A percentile compares a stretch with the other conserved stretches of the same genome.
These are phyloP conservation scores for Juncus effusus DNA, from an alignment of 176 grass and related monocot genomes.

Conservation along the genomic window DNA sequence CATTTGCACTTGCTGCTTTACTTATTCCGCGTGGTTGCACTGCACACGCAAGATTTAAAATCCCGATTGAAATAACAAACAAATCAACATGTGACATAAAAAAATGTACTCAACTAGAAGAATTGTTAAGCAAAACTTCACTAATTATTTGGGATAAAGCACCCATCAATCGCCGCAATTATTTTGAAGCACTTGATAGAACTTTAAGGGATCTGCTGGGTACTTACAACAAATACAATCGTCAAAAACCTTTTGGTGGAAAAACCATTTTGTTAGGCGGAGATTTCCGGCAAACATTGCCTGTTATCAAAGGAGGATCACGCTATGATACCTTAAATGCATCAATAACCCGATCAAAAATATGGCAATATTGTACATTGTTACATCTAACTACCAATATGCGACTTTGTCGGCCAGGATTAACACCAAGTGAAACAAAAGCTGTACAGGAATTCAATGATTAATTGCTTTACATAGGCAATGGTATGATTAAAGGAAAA, in stretches of 20 bases:
- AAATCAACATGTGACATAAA: conserved; percentile 17
- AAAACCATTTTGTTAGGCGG: neutral
- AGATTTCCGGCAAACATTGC: conserved; percentile 7
- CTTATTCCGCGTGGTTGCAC: conserved; percentile 20
- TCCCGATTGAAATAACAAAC: conserved; percentile 23
- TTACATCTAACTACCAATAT: neutral
- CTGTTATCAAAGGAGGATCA: neutral
- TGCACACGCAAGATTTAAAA: conserved; percentile 32
- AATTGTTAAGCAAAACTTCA: neutral
- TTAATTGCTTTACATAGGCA: neutral
- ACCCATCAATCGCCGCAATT: conserved; percentile 1
- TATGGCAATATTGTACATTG: neutral
- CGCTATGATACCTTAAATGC: neutral
- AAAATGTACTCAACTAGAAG: conserved; percentile 17
- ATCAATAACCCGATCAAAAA: neutral
- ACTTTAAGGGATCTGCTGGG: conserved; percentile 10
- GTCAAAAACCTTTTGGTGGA: neutral
- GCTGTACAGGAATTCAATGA: neutral
- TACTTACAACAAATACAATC: neutral
- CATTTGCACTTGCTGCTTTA: conserved; percentile 13
- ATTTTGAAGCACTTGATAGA: neutral
- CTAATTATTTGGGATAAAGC: conserved; percentile 20
- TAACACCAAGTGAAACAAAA: neutral
- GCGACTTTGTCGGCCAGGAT: neutral
- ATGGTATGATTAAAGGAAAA: neutral